These are phyloP conservation scores for Lichtheimia ramosa DNA, from an alignment of 371 early-diverging fungal species.

Conservation along the genomic window DNA sequence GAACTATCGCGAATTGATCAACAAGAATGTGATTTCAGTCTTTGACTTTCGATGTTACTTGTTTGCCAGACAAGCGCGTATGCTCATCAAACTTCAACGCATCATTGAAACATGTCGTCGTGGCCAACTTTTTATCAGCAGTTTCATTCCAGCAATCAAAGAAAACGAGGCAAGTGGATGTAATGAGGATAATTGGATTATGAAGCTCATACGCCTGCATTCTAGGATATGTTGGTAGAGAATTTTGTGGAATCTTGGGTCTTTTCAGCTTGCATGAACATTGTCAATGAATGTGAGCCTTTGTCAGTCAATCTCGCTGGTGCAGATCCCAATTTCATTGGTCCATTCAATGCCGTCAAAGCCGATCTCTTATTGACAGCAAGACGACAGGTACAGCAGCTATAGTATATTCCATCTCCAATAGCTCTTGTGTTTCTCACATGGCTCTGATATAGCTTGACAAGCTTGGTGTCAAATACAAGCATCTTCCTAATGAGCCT, in stretches of 20 bases:
- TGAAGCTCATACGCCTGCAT: neutral
- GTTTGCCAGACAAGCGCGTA: constrained; percentile 83
- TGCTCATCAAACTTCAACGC: constrained; percentile 69
- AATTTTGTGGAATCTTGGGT: constrained; percentile 80
- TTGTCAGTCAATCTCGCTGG: constrained; percentile 47
- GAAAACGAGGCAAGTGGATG: constrained; percentile 56
- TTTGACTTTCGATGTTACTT: constrained; percentile 95
- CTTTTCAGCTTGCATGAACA: constrained; percentile 75
- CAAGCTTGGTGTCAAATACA: constrained; percentile 65
- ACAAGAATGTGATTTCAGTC: constrained; percentile 86
- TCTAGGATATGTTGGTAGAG: constrained; percentile 25
- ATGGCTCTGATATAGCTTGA: constrained; percentile 53
- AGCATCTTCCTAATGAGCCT: constrained; percentile 49
- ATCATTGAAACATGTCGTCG: constrained; percentile 71
- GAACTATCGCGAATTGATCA: constrained; percentile 84
- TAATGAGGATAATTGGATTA: constrained; percentile 8
- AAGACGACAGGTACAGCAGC: constrained; percentile 58
- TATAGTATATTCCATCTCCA: neutral
- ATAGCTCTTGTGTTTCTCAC: neutral
- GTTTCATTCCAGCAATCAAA: constrained; percentile 69
- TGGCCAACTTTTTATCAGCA: constrained; percentile 72
- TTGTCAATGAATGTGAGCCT: constrained; percentile 78
- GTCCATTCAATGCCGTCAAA: constrained; percentile 70
- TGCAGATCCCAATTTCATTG: constrained; percentile 40
- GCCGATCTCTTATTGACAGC: constrained; percentile 79